Evolutionary conservation across 176 grass and related monocot genomes (phyloP), one percentile per base, ranked within the genome.

Genomic region (Thalia dealbata): DNA sequence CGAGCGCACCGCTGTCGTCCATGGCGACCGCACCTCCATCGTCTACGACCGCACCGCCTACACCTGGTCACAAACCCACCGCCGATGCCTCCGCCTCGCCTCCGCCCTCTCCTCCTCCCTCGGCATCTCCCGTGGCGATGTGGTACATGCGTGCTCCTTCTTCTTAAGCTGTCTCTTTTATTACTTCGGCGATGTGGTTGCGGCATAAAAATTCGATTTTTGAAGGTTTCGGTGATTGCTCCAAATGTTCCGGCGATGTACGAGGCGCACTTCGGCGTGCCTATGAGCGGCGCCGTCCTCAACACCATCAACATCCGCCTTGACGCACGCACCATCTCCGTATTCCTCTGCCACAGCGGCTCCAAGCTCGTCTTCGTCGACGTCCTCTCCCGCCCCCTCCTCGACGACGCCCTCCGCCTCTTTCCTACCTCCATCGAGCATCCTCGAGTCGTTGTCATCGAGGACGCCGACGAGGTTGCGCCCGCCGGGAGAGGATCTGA

Each of bases 221-320:
- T 48, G 4, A n/a, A 96, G 92, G 92, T 96, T 13, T 96, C 92
- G 0, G 84, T 86, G 78, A 61, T 96, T 27, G 23, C 91, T 27
- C 92, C 89, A 0, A 96, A 96, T 69, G 79, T 96, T 22, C 92
- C 92, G 66, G 92, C 92, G 8, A 89, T 92, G 92, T 96, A 96
- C 80, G 92, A 96, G 82, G 70, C 73, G 89, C 89, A 96, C 38
- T 96, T 96, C 67, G 86, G 89, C 13, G 86, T 96, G 75, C 86
- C 92, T 19, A 96, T 96, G 92, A 92, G 89, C 72, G 92, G 92
- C 76, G 92, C 92, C 18, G 69, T 96, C 66, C 86, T 96, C 22
- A 92, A 96, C 80, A 83, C 42, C 81, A 87, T 96, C 84, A 96
- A 96, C 82, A 85, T 77, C 64, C 89, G 86, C 59, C 92, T 96